Evolutionary conservation across 2,329 filamentous ascomycete genomes (phyloP), one percentile per base, ranked within the genome.

Genomic region (Lanzia echinophila): DNA sequence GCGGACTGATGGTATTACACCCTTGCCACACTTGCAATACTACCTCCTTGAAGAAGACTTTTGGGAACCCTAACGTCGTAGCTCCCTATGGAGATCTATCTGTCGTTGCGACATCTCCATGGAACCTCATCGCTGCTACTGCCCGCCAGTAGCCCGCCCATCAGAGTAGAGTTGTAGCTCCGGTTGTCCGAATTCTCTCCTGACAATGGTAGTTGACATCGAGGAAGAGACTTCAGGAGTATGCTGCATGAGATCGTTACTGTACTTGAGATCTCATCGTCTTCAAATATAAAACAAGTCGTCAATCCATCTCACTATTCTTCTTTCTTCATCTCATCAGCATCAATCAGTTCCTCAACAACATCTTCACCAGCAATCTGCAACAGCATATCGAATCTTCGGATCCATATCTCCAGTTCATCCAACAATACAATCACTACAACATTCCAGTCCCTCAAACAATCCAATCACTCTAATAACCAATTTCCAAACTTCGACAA

Each of bases 321-420:
- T 42, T 42, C 39, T 24, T 46, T 34, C 31, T 19, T 31, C 33
- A 34, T 46, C 44, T 34, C 42, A 36, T 47, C 19, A 52, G 22
- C 34, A 34, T 38, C 28, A 47, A 17, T 45, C 33, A 53, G 24
- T 31, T 47, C 43, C 15, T 38, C n/a, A n/a, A n/a, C n/a, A n/a
- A n/a, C 31, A 22, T 22, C 19, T 22, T 47, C 47, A 36, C 17
- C 43, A 46, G 28, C 20, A 20, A 15, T 42, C 39, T 42, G 22
- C 39, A 42, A 42, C 19, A 19, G 39, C 39, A 42, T 42, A 42
- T 42, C 39, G 39, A n/a, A 42, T 42, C 39, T 42, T 42, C 39
- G 39, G 33, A 32, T 13, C 38, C 51, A 38, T 53, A 24, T n/a
- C 34, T 53, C 39, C 24, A 49, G 45, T 20, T 24, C 34, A 41